phyloP scores from a whole-genome alignment of 192 early-diverging fungal species.

The Coemansia pectinata region DNA sequence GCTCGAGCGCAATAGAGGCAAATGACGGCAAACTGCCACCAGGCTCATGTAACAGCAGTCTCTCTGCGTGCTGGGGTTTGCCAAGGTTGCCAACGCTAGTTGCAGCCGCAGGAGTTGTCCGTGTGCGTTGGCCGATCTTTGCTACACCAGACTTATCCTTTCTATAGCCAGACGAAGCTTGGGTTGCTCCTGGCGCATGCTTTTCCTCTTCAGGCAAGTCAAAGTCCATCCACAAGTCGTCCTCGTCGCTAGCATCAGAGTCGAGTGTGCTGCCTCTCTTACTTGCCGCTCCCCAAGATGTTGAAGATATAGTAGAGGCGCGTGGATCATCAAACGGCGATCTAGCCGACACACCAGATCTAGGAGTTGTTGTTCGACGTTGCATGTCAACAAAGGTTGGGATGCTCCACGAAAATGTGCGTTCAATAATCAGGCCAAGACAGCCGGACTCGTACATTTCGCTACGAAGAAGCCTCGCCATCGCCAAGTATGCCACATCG shows the following conservation, averaged over 20 bases:
- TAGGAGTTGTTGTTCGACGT: neutral
- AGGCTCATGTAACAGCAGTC: conserved; percentile 12
- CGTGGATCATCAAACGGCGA: neutral
- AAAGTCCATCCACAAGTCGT: conserved; percentile 53
- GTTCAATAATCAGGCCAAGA: conserved; percentile 34
- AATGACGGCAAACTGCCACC: conserved; percentile 11
- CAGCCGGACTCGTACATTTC: conserved; percentile 53
- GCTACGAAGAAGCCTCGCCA: conserved; percentile 43
- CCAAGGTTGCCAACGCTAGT: neutral
- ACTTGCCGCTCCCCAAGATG: neutral
- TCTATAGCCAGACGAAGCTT: neutral
- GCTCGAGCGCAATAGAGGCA: conserved; percentile 34
- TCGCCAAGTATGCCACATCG: conserved; percentile 46
- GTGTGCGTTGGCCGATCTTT: neutral
- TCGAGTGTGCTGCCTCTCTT: neutral
- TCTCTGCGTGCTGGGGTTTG: neutral
- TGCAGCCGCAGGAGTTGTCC: neutral
- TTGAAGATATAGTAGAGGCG: too few relatives aligned
- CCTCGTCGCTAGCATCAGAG: conserved; percentile 1
- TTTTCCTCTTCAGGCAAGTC: conserved; percentile 39
- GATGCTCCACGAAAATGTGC: conserved; percentile 20
- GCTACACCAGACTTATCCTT: neutral
- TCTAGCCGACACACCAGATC: neutral
- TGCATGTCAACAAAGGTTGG: conserved; percentile 18
- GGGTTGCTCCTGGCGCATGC: neutral